Evolutionary conservation across 257 asterid genomes (phyloP).

Genomic region (Catharanthus roseus): DNA sequence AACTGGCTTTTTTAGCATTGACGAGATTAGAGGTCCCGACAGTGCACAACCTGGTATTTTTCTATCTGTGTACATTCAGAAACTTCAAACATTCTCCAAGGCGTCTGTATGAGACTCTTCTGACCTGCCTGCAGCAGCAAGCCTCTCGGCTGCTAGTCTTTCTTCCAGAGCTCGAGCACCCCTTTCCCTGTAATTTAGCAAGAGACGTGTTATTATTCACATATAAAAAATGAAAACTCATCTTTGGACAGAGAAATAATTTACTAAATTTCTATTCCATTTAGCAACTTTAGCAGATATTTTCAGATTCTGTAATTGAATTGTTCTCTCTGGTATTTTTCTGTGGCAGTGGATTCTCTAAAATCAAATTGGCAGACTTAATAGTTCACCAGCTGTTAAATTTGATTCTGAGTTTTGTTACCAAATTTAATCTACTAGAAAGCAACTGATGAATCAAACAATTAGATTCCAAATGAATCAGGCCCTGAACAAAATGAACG

Average conservation of each 20-base stretch:
- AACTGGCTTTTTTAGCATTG: conserved; percentile 19
- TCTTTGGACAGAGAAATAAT: neutral
- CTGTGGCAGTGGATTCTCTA: neutral
- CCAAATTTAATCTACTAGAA: neutral
- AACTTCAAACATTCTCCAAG: conserved; percentile 52
- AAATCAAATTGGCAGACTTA: neutral
- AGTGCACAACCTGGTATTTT: neutral
- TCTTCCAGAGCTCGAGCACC: conserved; percentile 96
- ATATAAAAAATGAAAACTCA: neutral
- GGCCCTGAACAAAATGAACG: neutral
- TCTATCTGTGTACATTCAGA: conserved; percentile 3
- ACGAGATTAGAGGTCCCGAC: conserved; percentile 7
- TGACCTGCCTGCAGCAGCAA: conserved; percentile 46
- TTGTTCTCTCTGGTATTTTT: neutral
- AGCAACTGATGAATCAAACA: neutral
- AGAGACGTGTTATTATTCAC: neutral
- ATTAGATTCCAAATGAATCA: neutral
- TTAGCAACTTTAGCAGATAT: neutral
- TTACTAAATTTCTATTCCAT: neutral
- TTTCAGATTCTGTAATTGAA: neutral
- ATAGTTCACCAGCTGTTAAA: neutral
- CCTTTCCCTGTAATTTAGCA: conserved; percentile 61
- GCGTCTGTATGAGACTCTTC: conserved; percentile 53
- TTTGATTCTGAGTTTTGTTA: neutral
- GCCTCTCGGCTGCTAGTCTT: conserved; percentile 73